These are phyloP conservation scores for Euclidium syriacum DNA, from an alignment of 345 rosid genomes.

Conservation along the genomic window DNA sequence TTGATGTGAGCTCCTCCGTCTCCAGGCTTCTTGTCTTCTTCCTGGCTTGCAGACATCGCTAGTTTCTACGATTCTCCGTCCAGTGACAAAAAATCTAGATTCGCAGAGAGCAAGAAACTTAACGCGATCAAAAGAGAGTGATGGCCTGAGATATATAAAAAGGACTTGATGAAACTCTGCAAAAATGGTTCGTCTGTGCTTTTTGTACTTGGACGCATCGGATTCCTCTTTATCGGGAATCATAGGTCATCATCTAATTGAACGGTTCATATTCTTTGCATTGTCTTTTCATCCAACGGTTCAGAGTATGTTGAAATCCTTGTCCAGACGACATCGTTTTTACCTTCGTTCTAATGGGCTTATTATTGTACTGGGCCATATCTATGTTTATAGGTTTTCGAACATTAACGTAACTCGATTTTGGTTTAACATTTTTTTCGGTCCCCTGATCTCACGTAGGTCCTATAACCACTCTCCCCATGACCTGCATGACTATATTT, in stretches of 20 bases:
- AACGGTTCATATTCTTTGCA: constrained; percentile 10
- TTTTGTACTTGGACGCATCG: constrained; percentile 25
- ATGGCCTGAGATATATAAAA: neutral
- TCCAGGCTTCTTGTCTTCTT: constrained; percentile 73
- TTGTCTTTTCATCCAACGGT: constrained; percentile 15
- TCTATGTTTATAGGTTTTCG: too few species aligned
- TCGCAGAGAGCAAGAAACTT: neutral
- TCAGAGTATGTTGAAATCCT: neutral
- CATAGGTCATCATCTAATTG: constrained; percentile 27
- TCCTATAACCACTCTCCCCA: neutral
- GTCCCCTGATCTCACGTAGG: neutral
- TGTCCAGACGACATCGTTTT: neutral
- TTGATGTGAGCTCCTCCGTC: constrained; percentile 74
- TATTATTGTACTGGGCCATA: neutral
- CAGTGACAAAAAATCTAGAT: neutral
- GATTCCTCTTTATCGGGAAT: constrained; percentile 11
- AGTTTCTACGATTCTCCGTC: constrained; percentile 26
- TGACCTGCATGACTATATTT: neutral
- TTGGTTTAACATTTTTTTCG: too few species aligned
- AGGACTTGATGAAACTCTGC: neutral
- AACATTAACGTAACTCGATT: too few species aligned
- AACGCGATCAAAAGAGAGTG: neutral
- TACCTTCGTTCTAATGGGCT: neutral
- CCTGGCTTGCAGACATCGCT: constrained; percentile 37
- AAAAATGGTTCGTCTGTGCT: constrained; percentile 1